Base-by-base conservation (phyloP, 2,329 filamentous ascomycete species). In the Leptographium wingfieldii region DNA sequence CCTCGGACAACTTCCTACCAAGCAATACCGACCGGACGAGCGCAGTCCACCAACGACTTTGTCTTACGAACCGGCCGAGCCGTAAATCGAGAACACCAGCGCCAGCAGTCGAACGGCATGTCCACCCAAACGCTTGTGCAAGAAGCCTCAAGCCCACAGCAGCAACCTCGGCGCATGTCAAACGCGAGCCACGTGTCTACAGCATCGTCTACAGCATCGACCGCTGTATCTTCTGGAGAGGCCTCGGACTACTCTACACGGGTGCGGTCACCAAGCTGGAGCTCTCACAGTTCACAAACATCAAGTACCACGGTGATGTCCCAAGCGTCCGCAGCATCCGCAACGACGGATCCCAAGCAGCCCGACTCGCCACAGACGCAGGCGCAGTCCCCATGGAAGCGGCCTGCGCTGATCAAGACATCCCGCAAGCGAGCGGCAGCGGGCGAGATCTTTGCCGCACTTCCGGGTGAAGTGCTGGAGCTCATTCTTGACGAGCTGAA, bases 381-480 rank as follows among this genome's bases (percentile, higher is more conserved):
- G 43, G 14, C 71, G 61, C 70, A 68, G 59, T 14, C 40, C 3
- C 59, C 57, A 16, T 57, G 53, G 52, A 53, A 64, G 27, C 53
- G 56, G 1, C 62, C 62, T 25, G 60, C 60, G 1, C 60, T 48
- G 33, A 43, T 56, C 55, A 48, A 57, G 55, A 48, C 40, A 29
- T 33, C 68, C 31, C 66, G 63, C 43, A 73, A 67, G 60, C 55
- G 31, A 10, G 33, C 33, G 27, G 68, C 72, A 11, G 69, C 71
- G 40, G 77, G 80, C 16, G 81, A 83, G 65, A 69, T 80, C 7
- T 81, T 85, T 61, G 73, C 73, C n/a, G 74, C 73, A 25, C 65
- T 86, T 19, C 82, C 83, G 0, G 76, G 77, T n/a, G 81, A 84
- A 66, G 79, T 86, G 2, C 68, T 86, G 54, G 74, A 78, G 57